Base-by-base conservation (phyloP, 768 basidiomycete species). In the Daedaleopsis sinensis region DNA sequence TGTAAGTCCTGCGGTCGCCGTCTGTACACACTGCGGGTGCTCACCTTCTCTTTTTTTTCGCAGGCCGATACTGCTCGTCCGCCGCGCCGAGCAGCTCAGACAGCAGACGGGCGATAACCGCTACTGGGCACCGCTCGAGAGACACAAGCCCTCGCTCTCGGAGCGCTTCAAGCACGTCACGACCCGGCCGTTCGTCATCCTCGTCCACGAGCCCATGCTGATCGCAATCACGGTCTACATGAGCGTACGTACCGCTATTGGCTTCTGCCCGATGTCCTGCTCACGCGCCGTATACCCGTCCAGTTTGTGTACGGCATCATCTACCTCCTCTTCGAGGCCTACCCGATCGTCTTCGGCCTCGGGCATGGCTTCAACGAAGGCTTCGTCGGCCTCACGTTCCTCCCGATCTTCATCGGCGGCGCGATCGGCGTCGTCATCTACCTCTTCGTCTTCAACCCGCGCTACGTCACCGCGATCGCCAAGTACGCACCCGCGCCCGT, bases 301-400 rank as follows among this genome's bases (percentile, higher is more conserved):
- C 59, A 84, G 82, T 87, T 89, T 64, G 77, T 88, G 37, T 89
- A 86, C 65, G 85, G 86, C 13, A 84, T 84, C 61, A 72, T 88
- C 6, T 88, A 87, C 72, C 72, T 87, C 32, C 74, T 87, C 5
- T 86, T 88, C 61, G 81, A 84, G 65, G 87, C 86, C 1, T 88
- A 84, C 67, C 88, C 88, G 0, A 79, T 88, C 56, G 83, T 89
- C 38, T 90, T 85, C 66, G 79, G 76, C 2, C 55, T 78, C 47
- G 82, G 80, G 1, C 84, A 88, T 57, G 68, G 78, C 52, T 83
- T 89, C 65, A 79, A 77, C 58, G 70, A 78, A 21, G 86, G 87
- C 36, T 73, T 82, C 19, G 76, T 79, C 19, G 85, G 88, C 10
- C 77, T 90, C 46, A 83, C 82, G 70, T 88, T 84, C 68, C 76